Evolutionary conservation across 2,329 filamentous ascomycete species (phyloP).

Genomic region (Geosmithia flava): DNA sequence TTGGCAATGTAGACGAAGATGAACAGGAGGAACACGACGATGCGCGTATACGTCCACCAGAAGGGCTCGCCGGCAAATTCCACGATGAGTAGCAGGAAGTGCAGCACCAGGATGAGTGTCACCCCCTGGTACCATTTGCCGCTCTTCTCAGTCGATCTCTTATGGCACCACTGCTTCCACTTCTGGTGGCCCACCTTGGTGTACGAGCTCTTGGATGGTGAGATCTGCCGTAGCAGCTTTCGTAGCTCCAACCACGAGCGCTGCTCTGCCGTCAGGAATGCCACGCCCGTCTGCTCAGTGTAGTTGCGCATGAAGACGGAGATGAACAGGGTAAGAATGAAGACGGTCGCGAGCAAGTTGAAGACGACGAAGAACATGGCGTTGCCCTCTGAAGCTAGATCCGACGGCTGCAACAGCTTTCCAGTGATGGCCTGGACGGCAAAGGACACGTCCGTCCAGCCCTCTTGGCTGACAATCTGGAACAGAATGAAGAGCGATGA

Average conservation of each 20-base stretch:
- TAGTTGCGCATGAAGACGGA: constrained; percentile 99
- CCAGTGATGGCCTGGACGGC: constrained; percentile 72
- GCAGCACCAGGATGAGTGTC: constrained; percentile 67
- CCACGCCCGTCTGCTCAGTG: constrained; percentile 95
- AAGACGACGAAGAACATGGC: constrained; percentile 92
- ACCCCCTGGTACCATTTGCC: constrained; percentile 82
- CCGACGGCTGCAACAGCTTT: constrained; percentile 57
- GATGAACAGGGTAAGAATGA: constrained; percentile 92
- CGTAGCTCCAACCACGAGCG: constrained; percentile 92
- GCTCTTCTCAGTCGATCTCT: constrained; percentile 83
- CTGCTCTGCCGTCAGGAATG: constrained; percentile 89
- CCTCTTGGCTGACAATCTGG: constrained; percentile 97
- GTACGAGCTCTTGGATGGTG: constrained; percentile 84
- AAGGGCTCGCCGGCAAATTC: constrained; percentile 71
- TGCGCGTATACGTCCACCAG: constrained; percentile 60
- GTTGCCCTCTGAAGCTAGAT: constrained; percentile 65
- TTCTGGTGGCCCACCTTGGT: constrained; percentile 55
- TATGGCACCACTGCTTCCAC: constrained; percentile 92
- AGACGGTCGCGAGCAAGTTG: constrained; percentile 92
- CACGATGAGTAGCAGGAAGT: constrained; percentile 69
- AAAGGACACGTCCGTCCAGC: constrained; percentile 92
- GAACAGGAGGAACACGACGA: constrained; percentile 68
- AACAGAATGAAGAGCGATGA: constrained; percentile 91
- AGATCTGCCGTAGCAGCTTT: constrained; percentile 84
- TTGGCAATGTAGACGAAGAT: constrained; percentile 76